Evolutionary conservation across 2,329 filamentous ascomycete genomes (phyloP), one percentile per base, ranked within the genome.

Genomic region (Didymella exigua): DNA sequence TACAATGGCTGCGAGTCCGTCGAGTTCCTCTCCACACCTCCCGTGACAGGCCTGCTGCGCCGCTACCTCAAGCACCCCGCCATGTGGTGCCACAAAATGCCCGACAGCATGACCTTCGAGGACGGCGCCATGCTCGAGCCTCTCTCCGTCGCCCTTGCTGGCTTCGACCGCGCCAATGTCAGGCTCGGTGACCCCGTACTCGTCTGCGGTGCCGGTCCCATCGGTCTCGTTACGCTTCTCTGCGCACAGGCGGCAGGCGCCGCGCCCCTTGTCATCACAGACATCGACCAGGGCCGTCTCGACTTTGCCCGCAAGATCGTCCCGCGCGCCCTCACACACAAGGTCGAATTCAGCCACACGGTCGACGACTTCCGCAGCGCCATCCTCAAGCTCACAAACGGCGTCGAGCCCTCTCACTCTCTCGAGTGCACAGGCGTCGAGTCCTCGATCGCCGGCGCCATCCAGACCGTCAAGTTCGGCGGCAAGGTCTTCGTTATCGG

Each of bases 401-500:
- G 89, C 23, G 80, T 93, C 63, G 90, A 96, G 78, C 92, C 93
- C 0, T 84, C 87, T 16, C 80, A 96, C 48, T 88, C 87, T 11
- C 84, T 98, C 77, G 93, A 98, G 78, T 98, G 93, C 81, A 98
- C 95, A 0, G 95, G 95, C 45, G 91, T 96, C 14, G 93, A 97
- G 81, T 91, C 87, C 78, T 93, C 89, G 75, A 89, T 98, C 69
- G 86, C 86, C 5, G 83, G 90, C 24, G 91, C 92, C 48, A 93
- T 97, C 73, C 95, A 93, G 84, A 88, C 90, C 9, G 86, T 89
- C 74, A 96, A 93, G 79, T 98, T 98, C 70, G 95, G 93, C 62
- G 93, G 95, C 67, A 96, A 96, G 78, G 93, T 98, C 49, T 98
- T 98, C 72, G 89, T 98, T 61, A 96, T 97, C 63, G 93, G 93